Evolutionary conservation across 768 basidiomycete genomes (phyloP).

Genomic region (Lentinula lateritia): DNA sequence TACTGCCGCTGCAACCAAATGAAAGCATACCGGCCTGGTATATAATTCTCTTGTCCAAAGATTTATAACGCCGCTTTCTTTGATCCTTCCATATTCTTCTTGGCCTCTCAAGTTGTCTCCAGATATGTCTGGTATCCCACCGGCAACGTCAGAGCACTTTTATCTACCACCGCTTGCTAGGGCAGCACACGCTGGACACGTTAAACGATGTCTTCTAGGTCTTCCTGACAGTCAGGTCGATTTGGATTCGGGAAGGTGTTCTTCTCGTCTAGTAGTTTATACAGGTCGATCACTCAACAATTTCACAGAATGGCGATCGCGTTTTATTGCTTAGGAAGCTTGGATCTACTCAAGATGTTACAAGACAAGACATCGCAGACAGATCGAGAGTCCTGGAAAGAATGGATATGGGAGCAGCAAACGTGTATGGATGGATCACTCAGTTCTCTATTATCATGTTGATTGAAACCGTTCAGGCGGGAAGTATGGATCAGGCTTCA

Average conservation of each 20-base stretch:
- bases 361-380: slow-evolving; percentile 36
- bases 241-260: slow-evolving; percentile 51
- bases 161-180: slow-evolving; percentile 6
- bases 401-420: slow-evolving; percentile 92
- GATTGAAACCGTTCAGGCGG: slow-evolving; percentile 35
- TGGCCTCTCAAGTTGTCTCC: background rate
- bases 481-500: slow-evolving; percentile 60
- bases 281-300: background rate
- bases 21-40: background rate
- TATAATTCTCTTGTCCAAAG: background rate
- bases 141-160: background rate
- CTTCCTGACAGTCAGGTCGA: slow-evolving; percentile 48
- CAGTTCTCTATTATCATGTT: slow-evolving; percentile 7
- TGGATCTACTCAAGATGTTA: slow-evolving; percentile 68
- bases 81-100: background rate
- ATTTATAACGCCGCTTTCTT: background rate
- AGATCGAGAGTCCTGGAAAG: slow-evolving; percentile 61
- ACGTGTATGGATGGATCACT: slow-evolving; percentile 35
- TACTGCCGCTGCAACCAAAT: background rate
- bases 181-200: slow-evolving; percentile 42
- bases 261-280: background rate
- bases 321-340: slow-evolving; percentile 83
- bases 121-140: slow-evolving; percentile 4
- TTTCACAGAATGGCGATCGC: slow-evolving; percentile 66
- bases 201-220: slow-evolving; percentile 44